Base-by-base conservation (phyloP, 1,139 yeast genomes). In the Meyerozyma athensensis region DNA sequence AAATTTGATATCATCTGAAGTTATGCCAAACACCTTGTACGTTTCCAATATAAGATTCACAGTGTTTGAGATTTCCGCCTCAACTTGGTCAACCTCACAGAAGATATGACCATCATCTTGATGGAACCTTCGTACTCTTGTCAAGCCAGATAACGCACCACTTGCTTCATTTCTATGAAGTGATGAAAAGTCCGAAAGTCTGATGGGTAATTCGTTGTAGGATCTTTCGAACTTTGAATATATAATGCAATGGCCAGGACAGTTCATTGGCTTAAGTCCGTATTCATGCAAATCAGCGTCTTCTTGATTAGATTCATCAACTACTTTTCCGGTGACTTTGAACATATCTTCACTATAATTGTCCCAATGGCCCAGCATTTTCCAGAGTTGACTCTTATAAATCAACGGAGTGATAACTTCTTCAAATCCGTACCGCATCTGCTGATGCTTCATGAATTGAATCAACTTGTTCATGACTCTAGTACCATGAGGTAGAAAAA, bases 31-130 rank as follows among this genome's bases (percentile, higher is more conserved):
- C 7, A 86, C 77, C 33, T 73, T 76, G 58, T 92, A 92, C 18
- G 94, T 79, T 45, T 83, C 77, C 53, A 84, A 81, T 48, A 92
- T 74, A 56, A 92, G 72, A 50, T 79, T 77, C 47, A 92, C 71
- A 33, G 94, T 85, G 43, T 81, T 78, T 20, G 72, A 58, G 41
- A 92, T 87, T 59, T 94, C 98, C 34, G 68, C 62, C 52, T 81
- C 80, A 39, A 94, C 84, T 61, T 94, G 98, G 19, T 74, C 81
- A 39, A 79, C 72, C 16, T 84, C 79, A 60, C 99, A 94, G 65
- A 94, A 94, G 33, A 94, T 92, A 56, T 94, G 98, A 8, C 97
- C 98, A 59, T 94, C 98, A 58, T 94, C 99, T 63, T 94, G 99
- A 59, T 94, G 98, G 70, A 94, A 94, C 49, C 97, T 78, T 46